phyloP scores from a whole-genome alignment of 2,329 filamentous ascomycete genomes.

The Shiraia sp. region DNA sequence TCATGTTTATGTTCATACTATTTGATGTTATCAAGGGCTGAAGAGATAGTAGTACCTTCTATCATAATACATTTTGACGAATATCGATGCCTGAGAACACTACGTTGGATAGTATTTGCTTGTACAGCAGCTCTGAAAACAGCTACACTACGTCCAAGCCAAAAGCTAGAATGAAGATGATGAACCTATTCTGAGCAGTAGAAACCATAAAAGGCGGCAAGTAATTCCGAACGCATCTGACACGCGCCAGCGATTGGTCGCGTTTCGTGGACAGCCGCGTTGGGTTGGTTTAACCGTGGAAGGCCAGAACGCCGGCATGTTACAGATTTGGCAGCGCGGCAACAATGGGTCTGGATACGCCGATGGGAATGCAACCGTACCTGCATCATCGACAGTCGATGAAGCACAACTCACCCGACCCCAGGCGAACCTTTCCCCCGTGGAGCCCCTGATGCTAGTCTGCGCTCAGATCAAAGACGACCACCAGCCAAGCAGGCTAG shows the following conservation, averaged over 20 bases:
- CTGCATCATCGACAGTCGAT: slow-evolving; percentile 15
- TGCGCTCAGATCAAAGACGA: background rate
- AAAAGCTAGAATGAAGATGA: no score
- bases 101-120: no score
- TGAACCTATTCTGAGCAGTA: no score
- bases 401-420: slow-evolving; percentile 11
- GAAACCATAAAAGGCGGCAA: no score
- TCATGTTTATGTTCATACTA: no score
- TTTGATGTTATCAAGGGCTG: no score
- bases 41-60: no score
- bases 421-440: slow-evolving; percentile 17
- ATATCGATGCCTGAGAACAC: no score
- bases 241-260: slow-evolving; percentile 16
- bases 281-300: background rate
- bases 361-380: slow-evolving; percentile 7
- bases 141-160: no score
- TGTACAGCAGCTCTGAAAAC: no score
- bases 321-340: slow-evolving; percentile 12
- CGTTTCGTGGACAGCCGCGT: slow-evolving; percentile 3
- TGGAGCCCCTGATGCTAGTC: slow-evolving; percentile 22
- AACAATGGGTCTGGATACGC: slow-evolving; percentile 6
- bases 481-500: background rate
- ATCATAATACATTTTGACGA: no score
- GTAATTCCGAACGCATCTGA: no score
- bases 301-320: slow-evolving; percentile 6